Evolutionary conservation across 108 stramenopile genomes (phyloP).

Genomic region (Skeletonema menzelii): DNA sequence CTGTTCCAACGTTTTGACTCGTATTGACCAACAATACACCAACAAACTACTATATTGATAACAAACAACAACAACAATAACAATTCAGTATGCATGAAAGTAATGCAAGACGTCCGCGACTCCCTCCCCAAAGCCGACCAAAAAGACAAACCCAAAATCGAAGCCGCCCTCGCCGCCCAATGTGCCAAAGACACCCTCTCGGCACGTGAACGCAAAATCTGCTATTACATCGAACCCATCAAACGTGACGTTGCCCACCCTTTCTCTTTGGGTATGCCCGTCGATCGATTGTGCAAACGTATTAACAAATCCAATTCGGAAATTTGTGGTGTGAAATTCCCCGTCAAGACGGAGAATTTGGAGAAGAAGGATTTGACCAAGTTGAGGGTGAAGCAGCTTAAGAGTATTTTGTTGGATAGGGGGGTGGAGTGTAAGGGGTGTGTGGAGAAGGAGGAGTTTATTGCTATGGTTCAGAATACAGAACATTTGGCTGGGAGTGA

Average conservation of each 20-base stretch:
- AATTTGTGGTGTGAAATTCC: slow-evolving; percentile 92
- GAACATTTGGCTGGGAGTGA: slow-evolving; percentile 75
- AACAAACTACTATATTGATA: neutral
- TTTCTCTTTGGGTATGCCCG: slow-evolving; percentile 91
- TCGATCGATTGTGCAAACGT: slow-evolving; percentile 86
- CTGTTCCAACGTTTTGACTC: neutral
- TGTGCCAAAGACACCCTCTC: slow-evolving; percentile 60
- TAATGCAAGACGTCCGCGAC: slow-evolving; percentile 82
- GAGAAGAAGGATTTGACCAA: slow-evolving; percentile 93
- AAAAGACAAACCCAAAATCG: slow-evolving; percentile 75
- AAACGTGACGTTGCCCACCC: slow-evolving; percentile 95
- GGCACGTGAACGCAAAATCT: slow-evolving; percentile 93
- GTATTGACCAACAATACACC: neutral
- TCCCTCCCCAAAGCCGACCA: slow-evolving; percentile 61
- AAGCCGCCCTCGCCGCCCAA: slow-evolving; percentile 74
- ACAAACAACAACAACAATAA: neutral
- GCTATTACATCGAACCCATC: slow-evolving; percentile 98
- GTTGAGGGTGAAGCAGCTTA: slow-evolving; percentile 97
- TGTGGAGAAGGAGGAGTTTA: slow-evolving; percentile 99
- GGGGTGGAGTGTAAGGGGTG: slow-evolving; percentile 98
- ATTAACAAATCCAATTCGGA: slow-evolving; percentile 88
- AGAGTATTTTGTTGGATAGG: slow-evolving; percentile 92
- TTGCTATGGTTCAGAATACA: slow-evolving; percentile 94
- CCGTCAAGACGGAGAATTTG: slow-evolving; percentile 93
- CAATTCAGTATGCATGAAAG: slow-evolving; percentile 83